Conservation (phyloP, 805 yeast species). For the Myxozyma nipponensis region DNA sequence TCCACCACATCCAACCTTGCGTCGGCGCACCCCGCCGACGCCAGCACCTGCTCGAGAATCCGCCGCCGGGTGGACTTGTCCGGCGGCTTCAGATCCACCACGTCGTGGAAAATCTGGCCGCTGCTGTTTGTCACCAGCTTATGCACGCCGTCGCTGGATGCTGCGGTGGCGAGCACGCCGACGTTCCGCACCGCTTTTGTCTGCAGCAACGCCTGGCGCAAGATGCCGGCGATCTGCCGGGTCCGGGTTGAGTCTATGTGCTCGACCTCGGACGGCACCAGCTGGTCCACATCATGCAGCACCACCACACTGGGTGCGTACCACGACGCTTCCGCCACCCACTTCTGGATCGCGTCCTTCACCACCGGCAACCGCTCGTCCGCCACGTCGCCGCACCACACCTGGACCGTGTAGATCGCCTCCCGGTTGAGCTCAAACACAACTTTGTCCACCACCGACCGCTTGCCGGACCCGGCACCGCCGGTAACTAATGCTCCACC, state of each 20-base stretch:
- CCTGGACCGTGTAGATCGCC: constrained; percentile 46
- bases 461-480: constrained; percentile 76
- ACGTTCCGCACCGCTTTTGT: constrained; percentile 44
- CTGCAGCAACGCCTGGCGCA: constrained; percentile 47
- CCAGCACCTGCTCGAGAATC: constrained; percentile 44
- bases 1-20: constrained; percentile 44
- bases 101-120: constrained; percentile 61
- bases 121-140: constrained; percentile 52
- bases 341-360: constrained; percentile 44
- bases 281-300: constrained; percentile 71
- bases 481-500: constrained; percentile 68
- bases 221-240: constrained; percentile 59
- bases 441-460: constrained; percentile 49
- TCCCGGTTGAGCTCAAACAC: constrained; percentile 38
- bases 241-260: constrained; percentile 59
- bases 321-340: constrained; percentile 62
- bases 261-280: constrained; percentile 61
- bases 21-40: constrained; percentile 4
- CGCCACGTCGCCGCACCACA: constrained; percentile 53
- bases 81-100: constrained; percentile 62
- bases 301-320: constrained; percentile 70
- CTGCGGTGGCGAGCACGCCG: constrained; percentile 58
- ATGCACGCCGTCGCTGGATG: constrained; percentile 63
- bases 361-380: constrained; percentile 52
- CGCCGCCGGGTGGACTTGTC: constrained; percentile 55